Conservation (phyloP, 192 early-diverging fungal genomes). For the Coemansia pectinata region DNA sequence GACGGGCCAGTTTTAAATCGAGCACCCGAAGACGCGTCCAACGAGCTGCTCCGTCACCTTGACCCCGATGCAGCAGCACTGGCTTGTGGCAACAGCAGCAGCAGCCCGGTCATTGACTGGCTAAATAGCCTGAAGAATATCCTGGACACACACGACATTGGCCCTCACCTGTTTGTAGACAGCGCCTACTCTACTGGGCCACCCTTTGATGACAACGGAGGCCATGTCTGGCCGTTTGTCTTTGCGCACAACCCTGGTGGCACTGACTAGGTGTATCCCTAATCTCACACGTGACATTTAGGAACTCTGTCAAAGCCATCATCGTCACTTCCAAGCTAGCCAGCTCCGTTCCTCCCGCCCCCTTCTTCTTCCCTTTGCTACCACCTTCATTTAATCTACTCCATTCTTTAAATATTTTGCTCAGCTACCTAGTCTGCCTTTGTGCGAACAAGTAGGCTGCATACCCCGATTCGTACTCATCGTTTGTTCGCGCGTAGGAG, state of each 20-base stretch:
- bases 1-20: background rate
- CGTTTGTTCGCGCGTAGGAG: background rate
- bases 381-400: background rate
- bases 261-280: background rate
- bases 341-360: background rate
- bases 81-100: background rate
- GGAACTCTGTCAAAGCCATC: background rate
- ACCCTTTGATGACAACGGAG: background rate
- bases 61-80: background rate
- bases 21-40: background rate
- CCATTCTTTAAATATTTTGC: background rate
- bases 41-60: background rate
- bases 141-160: constrained; percentile 8
- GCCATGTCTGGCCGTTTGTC: background rate
- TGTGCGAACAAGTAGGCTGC: background rate
- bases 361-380: background rate
- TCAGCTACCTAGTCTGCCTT: background rate
- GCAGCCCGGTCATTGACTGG: constrained; percentile 19
- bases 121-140: constrained; percentile 13
- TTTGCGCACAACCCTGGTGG: background rate
- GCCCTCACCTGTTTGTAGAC: background rate
- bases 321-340: background rate
- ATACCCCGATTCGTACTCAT: background rate
- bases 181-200: background rate
- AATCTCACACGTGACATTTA: background rate